Percentiles rank a stretch among this genome's conserved stretches.
These are phyloP conservation scores for Hemisphaericaspora subhashii DNA, from an alignment of 1,139 yeast species.

Conservation along the genomic window DNA sequence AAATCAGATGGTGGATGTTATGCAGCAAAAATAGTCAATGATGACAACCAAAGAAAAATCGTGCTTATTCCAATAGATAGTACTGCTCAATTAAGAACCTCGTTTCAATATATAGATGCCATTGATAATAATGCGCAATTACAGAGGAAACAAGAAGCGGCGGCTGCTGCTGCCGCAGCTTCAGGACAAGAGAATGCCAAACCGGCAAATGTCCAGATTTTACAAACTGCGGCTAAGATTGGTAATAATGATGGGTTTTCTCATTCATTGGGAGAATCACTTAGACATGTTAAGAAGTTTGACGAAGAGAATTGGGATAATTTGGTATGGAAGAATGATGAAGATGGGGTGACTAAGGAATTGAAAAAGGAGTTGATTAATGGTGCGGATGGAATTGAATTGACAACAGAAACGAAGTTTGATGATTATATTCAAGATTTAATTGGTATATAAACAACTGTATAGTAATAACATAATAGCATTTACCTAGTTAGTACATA, in stretches of 20 bases:
- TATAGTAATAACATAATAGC: no score
- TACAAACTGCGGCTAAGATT: conserved; percentile 49
- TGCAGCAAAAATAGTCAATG: conserved; percentile 30
- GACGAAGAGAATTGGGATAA: conserved; percentile 68
- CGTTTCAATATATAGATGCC: conserved; percentile 73
- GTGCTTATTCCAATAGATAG: conserved; percentile 67
- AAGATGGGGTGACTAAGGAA: conserved; percentile 34
- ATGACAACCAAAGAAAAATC: conserved; percentile 36
- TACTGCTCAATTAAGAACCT: conserved; percentile 79
- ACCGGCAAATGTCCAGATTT: conserved; percentile 42
- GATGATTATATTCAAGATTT: conserved; percentile 27
- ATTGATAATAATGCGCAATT: conserved; percentile 29
- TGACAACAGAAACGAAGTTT: conserved; percentile 29
- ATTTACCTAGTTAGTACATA: neutral
- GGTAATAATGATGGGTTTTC: conserved; percentile 64
- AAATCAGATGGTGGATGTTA: conserved; percentile 53
- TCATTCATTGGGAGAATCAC: conserved; percentile 75
- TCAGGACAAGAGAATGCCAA: no score
- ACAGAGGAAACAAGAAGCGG: conserved; percentile 23
- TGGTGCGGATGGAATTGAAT: conserved; percentile 22
- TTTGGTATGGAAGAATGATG: conserved; percentile 49
- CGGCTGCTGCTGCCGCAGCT: conserved; percentile 25
- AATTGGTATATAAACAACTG: conserved; percentile 2
- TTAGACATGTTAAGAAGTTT: conserved; percentile 67
- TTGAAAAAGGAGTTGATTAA: conserved; percentile 27